Base-by-base conservation (phyloP, 78 protist genomes). In the Monosiga brevicollis region DNA sequence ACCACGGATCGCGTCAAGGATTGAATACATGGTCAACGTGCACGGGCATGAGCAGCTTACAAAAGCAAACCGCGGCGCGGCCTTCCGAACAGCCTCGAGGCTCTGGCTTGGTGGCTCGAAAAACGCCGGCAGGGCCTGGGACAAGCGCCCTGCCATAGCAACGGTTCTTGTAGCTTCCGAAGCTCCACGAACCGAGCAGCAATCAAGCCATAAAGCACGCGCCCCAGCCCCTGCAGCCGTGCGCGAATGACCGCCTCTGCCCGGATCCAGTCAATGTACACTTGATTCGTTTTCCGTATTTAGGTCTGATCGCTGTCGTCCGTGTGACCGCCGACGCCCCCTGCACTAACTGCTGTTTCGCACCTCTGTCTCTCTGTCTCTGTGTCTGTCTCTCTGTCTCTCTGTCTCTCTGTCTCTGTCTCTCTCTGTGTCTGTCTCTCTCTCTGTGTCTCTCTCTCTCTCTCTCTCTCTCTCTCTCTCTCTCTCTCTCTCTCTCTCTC, bases 141-240 rank as follows among this genome's bases (percentile, higher is more conserved):
- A n/a, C n/a, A n/a, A n/a, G n/a, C n/a, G n/a, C n/a, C n/a, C n/a
- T n/a, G n/a, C n/a, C n/a, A n/a, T n/a, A n/a, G n/a, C n/a, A n/a
- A n/a, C n/a, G n/a, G n/a, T n/a, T n/a, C n/a, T n/a, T n/a, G n/a
- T n/a, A n/a, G n/a, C n/a, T n/a, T n/a, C n/a, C n/a, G n/a, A n/a
- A n/a, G n/a, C n/a, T n/a, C n/a, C n/a, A n/a, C n/a, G n/a, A n/a
- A n/a, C n/a, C n/a, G n/a, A n/a, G n/a, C n/a, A n/a, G n/a, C n/a
- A n/a, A n/a, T n/a, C n/a, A n/a, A n/a, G 39, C 79, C 11, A 76
- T 23, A 76, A 25, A 23, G 37, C 24, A 34, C 62, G 54, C 49
- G 73, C 81, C 24, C 54, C 38, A 35, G 54, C 10, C 98, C 37
- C 95, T 93, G 35, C 99, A 97, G 78, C 93, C 97, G 9, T 99